These are phyloP conservation scores for Malassezia nana DNA, from an alignment of 1,284 basidiomycete genomes.

Conservation along the genomic window DNA sequence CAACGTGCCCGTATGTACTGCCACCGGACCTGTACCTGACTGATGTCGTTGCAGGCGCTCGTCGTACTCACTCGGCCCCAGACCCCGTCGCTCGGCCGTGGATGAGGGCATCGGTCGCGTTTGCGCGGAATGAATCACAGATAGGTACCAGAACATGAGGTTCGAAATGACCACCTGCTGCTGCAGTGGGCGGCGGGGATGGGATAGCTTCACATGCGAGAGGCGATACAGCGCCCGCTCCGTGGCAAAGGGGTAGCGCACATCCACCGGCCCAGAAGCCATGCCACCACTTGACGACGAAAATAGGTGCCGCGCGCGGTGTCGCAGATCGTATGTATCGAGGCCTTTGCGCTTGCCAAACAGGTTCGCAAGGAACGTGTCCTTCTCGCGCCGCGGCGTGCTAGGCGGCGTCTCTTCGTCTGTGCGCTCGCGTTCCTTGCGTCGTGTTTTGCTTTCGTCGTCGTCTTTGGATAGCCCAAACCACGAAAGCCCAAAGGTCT, in stretches of 20 bases:
- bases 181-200: constrained; percentile 85
- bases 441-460: constrained; percentile 22
- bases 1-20: constrained; percentile 9
- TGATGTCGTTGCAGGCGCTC: background rate
- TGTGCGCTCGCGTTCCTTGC: constrained; percentile 21
- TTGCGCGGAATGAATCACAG: constrained; percentile 73
- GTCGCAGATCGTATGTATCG: constrained; percentile 1
- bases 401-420: constrained; percentile 24
- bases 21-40: constrained; percentile 7
- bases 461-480: constrained; percentile 43
- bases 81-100: background rate
- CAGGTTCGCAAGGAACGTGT: constrained; percentile 35
- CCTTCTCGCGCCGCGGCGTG: constrained; percentile 16
- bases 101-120: constrained; percentile 17
- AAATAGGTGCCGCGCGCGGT: constrained; percentile 11
- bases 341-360: constrained; percentile 13
- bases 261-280: constrained; percentile 50
- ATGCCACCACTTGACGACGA: constrained; percentile 13
- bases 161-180: constrained; percentile 98
- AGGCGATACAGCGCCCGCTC: constrained; percentile 93
- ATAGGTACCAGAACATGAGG: constrained; percentile 99
- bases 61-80: constrained; percentile 17
- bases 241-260: constrained; percentile 91
- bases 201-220: constrained; percentile 96
- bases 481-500: constrained; percentile 42